These are phyloP conservation scores for Solanum stenotomum DNA, from an alignment of 257 asterid species.

Conservation along the genomic window DNA sequence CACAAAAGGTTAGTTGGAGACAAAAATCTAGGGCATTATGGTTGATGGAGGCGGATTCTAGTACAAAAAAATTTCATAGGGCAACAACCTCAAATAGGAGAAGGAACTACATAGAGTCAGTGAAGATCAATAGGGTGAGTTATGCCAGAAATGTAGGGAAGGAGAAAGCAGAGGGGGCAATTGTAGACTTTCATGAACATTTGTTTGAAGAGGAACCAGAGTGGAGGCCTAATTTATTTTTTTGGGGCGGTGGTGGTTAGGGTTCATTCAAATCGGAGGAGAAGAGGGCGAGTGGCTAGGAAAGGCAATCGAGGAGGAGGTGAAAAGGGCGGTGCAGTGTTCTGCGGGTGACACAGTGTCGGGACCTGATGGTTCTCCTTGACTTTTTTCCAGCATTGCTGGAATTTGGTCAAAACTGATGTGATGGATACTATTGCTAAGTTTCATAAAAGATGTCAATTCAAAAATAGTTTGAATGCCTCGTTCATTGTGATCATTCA, in stretches of 20 bases:
- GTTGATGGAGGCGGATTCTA: background rate
- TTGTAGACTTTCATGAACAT: background rate
- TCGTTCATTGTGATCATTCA: background rate
- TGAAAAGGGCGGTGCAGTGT: background rate
- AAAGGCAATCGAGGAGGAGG: background rate
- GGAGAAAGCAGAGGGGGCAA: background rate
- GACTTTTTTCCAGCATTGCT: background rate
- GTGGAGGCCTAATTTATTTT: background rate
- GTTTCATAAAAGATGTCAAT: background rate
- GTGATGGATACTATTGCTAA: background rate
- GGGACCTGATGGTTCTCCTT: background rate
- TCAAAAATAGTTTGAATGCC: background rate
- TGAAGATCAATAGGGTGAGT: background rate
- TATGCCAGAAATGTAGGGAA: background rate
- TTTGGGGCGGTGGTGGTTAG: background rate
- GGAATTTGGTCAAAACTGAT: background rate
- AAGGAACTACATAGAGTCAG: background rate
- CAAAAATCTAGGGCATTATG: background rate
- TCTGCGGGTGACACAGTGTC: background rate
- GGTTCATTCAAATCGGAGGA: background rate
- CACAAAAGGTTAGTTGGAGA: background rate
- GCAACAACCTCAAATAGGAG: background rate
- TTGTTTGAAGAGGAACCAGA: background rate
- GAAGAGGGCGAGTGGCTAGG: background rate
- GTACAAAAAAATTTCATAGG: background rate